These are phyloP conservation scores for Phalaenopsis hybrid DNA, from an alignment of 116 monocot species.

Conservation along the genomic window DNA sequence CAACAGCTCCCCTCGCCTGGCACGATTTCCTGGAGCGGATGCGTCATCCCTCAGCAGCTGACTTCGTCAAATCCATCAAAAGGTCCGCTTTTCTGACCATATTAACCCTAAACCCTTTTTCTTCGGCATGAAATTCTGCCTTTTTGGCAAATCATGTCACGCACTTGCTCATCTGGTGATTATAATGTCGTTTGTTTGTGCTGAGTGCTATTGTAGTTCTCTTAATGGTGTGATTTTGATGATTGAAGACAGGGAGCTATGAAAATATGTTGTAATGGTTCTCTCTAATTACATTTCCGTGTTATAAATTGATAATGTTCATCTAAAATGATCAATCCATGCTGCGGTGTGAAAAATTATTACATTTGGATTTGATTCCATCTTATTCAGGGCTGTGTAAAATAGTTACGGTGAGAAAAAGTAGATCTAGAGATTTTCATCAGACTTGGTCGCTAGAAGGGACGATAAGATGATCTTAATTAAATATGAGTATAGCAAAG, in stretches of 20 bases:
- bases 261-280: background rate
- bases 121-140: background rate
- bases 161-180: background rate
- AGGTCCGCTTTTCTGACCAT: background rate
- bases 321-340: background rate
- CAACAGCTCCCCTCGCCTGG: constrained; percentile 79
- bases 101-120: background rate
- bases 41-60: constrained; percentile 89
- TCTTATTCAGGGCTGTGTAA: too few relatives aligned
- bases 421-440: too few relatives aligned
- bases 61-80: constrained; percentile 94
- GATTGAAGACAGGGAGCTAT: background rate
- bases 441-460: too few relatives aligned
- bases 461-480: too few relatives aligned
- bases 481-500: too few relatives aligned
- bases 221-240: background rate
- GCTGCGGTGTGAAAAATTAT: background rate
- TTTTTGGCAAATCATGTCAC: too few relatives aligned
- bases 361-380: too few relatives aligned
- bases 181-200: background rate
- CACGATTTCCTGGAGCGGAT: constrained; percentile 95
- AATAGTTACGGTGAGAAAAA: too few relatives aligned
- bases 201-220: background rate
- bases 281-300: background rate
- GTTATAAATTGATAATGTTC: background rate